Conservation (phyloP, 352 stramenopile genomes). For the Globisporangium yorkense region DNA sequence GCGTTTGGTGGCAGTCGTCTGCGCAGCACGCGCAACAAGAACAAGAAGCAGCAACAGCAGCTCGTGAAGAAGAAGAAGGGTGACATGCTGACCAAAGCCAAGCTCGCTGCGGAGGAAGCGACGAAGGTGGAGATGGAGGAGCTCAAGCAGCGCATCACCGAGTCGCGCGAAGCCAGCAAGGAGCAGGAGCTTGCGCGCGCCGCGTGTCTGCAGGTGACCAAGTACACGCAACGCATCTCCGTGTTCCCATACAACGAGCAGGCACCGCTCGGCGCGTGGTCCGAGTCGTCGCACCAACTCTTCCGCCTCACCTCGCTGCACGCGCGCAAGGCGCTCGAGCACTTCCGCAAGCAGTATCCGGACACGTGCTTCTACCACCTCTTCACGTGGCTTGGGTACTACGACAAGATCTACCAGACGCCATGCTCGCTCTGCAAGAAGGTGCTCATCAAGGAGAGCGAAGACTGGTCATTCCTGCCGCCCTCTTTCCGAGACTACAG, state of each 20-base stretch:
- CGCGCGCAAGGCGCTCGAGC: conserved; percentile 66
- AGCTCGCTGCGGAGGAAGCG: conserved; percentile 77
- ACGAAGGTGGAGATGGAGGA: conserved; percentile 88
- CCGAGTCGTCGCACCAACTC: conserved; percentile 71
- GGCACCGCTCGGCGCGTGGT: conserved; percentile 71
- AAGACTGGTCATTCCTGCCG: conserved; percentile 76
- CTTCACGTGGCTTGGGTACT: conserved; percentile 83
- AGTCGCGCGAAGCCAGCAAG: conserved; percentile 72
- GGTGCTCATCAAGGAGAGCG: conserved; percentile 72
- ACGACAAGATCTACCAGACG: conserved; percentile 88
- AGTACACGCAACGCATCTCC: conserved; percentile 81
- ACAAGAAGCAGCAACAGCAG: conserved; percentile 79
- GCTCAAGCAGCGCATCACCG: conserved; percentile 72
- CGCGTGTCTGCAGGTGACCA: conserved; percentile 72
- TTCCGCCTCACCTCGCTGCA: conserved; percentile 78
- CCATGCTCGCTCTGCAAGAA: conserved; percentile 84
- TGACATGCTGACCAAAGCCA: conserved; percentile 85
- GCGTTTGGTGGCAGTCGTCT: conserved; percentile 62
- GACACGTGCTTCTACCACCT: conserved; percentile 86
- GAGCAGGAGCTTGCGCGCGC: conserved; percentile 74
- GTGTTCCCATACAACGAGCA: conserved; percentile 80
- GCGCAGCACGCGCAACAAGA: conserved; percentile 76
- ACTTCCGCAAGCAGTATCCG: conserved; percentile 81
- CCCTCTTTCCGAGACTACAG: conserved; percentile 84
- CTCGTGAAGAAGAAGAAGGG: conserved; percentile 85